Percentiles rank a stretch among this genome's conserved stretches.
Conservation (phyloP, 75 land plant genomes). For the Ceratopteris richardii region DNA sequence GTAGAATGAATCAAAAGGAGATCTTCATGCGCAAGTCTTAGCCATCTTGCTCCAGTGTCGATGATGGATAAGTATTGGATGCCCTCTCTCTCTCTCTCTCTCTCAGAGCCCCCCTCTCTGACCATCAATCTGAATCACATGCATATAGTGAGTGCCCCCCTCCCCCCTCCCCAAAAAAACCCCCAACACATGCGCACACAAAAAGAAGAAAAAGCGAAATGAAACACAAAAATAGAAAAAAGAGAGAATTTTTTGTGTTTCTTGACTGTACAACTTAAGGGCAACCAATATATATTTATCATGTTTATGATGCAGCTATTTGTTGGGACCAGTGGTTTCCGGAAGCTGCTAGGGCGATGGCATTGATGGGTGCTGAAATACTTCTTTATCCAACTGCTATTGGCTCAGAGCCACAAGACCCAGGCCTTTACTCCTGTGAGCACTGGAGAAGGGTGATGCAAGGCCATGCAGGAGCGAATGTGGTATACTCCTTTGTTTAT, state of each 20-base stretch:
- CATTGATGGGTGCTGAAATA: slow-evolving; percentile 86
- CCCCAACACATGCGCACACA: no score
- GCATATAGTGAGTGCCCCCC: background rate
- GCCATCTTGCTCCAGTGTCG: no score
- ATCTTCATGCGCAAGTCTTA: no score
- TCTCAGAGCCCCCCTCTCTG: no score
- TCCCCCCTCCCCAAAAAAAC: no score
- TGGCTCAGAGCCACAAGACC: slow-evolving; percentile 89
- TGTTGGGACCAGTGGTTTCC: slow-evolving; percentile 98
- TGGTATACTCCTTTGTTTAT: slow-evolving; percentile 38
- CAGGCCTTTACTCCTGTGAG: slow-evolving; percentile 68
- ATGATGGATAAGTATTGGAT: background rate
- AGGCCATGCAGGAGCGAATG: slow-evolving; percentile 97
- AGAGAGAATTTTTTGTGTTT: no score
- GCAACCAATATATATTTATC: no score
- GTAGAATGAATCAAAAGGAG: no score
- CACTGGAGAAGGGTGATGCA: slow-evolving; percentile 98
- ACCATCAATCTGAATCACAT: background rate
- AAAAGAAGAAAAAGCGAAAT: no score
- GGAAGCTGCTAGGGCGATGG: slow-evolving; percentile 66
- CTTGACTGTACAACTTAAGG: no score
- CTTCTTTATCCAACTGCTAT: slow-evolving; percentile 92
- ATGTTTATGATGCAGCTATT: slow-evolving; percentile 58
- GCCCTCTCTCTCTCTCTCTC: slow-evolving; percentile 1
- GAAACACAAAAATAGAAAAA: no score